Conservation (phyloP, 305 asterid genomes). For the Fraxinus nigra region DNA sequence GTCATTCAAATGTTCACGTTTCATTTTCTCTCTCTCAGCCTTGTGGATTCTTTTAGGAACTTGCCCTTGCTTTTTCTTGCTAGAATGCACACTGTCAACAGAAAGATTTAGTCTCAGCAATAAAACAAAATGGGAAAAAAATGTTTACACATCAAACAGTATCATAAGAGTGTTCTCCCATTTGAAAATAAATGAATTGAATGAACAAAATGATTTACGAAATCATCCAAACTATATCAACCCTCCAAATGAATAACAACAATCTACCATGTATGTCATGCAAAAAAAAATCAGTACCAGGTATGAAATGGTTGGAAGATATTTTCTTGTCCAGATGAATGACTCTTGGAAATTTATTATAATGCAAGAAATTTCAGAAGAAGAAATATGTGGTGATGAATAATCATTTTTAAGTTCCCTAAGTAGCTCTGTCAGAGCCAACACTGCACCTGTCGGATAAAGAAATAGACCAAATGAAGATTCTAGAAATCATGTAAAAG, state of each 20-base stretch:
- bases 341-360: background rate
- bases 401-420: background rate
- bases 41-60: conserved; percentile 58
- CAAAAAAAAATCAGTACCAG: background rate
- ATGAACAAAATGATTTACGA: background rate
- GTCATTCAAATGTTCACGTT: conserved; percentile 58
- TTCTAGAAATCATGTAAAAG: background rate
- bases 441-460: background rate
- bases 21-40: conserved; percentile 69
- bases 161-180: background rate
- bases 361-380: background rate
- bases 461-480: background rate
- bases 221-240: background rate
- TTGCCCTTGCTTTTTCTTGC: conserved; percentile 45
- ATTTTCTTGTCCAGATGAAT: background rate
- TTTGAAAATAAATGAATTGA: background rate
- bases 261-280: background rate
- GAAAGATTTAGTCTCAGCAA: background rate
- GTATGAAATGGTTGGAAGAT: background rate
- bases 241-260: background rate
- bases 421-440: background rate
- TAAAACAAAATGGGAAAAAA: too few relatives aligned
- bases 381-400: background rate
- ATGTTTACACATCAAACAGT: background rate
- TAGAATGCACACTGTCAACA: conserved; percentile 34